phyloP scores from a whole-genome alignment of 257 asterid genomes.

The Solanum medicagineum region DNA sequence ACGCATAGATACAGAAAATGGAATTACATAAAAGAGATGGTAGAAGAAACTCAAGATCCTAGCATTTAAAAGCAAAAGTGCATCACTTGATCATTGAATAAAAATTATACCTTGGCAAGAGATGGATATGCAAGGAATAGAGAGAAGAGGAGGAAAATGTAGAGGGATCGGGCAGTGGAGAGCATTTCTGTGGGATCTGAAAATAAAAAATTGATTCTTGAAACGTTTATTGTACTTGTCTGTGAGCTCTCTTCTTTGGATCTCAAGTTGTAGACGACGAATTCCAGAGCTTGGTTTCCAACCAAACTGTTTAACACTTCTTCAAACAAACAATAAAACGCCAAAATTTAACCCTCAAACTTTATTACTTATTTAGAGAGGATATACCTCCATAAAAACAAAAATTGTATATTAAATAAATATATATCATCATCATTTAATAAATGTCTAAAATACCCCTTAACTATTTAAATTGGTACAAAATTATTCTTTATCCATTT shows the following conservation, averaged over 20 bases:
- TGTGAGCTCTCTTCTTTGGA: background rate
- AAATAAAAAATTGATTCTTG: background rate
- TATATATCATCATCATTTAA: too few species aligned
- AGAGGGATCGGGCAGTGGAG: constrained; percentile 22
- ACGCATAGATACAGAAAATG: background rate
- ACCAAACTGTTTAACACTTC: background rate
- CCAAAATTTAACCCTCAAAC: background rate
- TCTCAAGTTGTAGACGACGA: background rate
- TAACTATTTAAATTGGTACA: too few species aligned
- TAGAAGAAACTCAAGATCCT: background rate
- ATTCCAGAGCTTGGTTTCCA: background rate
- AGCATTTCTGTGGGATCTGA: constrained; percentile 26
- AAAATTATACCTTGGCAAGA: constrained; percentile 34
- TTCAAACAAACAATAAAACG: background rate
- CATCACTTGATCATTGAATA: background rate
- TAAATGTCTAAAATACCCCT: too few species aligned
- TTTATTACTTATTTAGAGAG: background rate
- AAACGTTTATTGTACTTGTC: background rate
- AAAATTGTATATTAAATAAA: too few species aligned
- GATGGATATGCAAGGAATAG: constrained; percentile 26
- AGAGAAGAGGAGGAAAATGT: constrained; percentile 13
- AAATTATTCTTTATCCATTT: too few species aligned
- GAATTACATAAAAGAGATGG: background rate
- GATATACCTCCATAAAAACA: too few species aligned
- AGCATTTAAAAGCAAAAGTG: background rate